phyloP scores from a whole-genome alignment of 2,329 filamentous ascomycete genomes.

The Fusarium virguliforme region DNA sequence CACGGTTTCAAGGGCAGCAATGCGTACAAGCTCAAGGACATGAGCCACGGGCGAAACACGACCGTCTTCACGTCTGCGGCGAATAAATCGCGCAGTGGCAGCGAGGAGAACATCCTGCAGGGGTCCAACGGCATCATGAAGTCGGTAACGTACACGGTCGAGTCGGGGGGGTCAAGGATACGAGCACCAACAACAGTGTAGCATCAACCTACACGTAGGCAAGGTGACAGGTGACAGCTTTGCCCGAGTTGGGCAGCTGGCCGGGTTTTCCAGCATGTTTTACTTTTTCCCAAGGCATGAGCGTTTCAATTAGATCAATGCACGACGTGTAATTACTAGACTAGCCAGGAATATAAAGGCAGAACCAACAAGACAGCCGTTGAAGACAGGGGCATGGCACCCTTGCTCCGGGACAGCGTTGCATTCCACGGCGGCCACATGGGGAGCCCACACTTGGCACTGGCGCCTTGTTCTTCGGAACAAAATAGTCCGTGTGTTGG shows the following conservation, averaged over 20 bases:
- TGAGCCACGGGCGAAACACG: conserved; percentile 55
- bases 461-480: neutral
- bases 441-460: neutral
- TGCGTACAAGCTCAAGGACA: conserved; percentile 59
- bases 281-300: neutral
- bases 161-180: conserved; percentile 50
- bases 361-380: conserved; percentile 12
- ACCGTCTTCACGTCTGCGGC: conserved; percentile 50
- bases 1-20: conserved; percentile 51
- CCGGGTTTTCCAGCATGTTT: neutral
- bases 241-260: neutral
- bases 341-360: conserved; percentile 3
- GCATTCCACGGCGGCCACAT: neutral
- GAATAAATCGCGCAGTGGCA: conserved; percentile 51
- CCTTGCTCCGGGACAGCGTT: conserved; percentile 20
- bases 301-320: conserved; percentile 16
- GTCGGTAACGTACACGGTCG: conserved; percentile 61
- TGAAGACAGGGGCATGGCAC: neutral
- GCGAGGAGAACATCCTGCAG: conserved; percentile 60
- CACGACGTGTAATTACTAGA: conserved; percentile 16
- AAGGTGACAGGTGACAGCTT: neutral
- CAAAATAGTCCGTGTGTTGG: neutral
- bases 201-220: conserved; percentile 8
- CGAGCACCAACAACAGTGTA: neutral
- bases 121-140: conserved; percentile 59